A percentile compares a stretch with the other conserved stretches of the same genome.
Evolutionary conservation across 768 basidiomycete species (phyloP).

Genomic region (Lentinula boryana): DNA sequence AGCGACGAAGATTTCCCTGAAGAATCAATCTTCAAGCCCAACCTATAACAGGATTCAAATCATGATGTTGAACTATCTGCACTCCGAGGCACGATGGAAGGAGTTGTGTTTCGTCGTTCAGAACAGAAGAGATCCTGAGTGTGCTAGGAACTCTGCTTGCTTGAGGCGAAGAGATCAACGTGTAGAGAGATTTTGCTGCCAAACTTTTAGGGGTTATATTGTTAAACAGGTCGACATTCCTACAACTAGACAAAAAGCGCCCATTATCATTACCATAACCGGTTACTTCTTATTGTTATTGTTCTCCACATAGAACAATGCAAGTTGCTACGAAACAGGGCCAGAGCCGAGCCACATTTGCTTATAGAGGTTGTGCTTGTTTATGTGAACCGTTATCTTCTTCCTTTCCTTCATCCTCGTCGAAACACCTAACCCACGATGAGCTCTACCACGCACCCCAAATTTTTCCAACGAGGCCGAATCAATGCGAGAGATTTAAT

Average conservation of each 20-base stretch:
- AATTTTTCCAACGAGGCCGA: conserved; percentile 14
- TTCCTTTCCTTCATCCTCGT: background rate
- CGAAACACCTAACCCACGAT: background rate
- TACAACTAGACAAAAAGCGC: background rate
- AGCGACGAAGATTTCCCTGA: no score
- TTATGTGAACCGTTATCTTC: background rate
- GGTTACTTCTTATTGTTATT: background rate
- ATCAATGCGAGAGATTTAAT: conserved; percentile 18
- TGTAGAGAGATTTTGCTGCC: no score
- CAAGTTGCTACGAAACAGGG: background rate
- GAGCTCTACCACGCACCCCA: background rate
- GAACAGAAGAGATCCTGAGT: no score
- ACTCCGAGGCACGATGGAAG: no score
- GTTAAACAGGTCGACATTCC: no score
- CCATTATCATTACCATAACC: background rate
- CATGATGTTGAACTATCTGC: no score
- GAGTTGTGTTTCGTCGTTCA: no score
- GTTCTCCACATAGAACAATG: background rate
- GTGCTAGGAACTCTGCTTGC: no score
- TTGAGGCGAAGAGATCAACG: no score
- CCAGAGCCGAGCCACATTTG: background rate
- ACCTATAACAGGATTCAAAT: no score
- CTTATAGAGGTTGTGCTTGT: background rate
- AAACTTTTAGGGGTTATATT: no score
- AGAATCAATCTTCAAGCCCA: no score